phyloP scores from a whole-genome alignment of 2,329 filamentous ascomycete species.

The Monosporascus sp. region DNA sequence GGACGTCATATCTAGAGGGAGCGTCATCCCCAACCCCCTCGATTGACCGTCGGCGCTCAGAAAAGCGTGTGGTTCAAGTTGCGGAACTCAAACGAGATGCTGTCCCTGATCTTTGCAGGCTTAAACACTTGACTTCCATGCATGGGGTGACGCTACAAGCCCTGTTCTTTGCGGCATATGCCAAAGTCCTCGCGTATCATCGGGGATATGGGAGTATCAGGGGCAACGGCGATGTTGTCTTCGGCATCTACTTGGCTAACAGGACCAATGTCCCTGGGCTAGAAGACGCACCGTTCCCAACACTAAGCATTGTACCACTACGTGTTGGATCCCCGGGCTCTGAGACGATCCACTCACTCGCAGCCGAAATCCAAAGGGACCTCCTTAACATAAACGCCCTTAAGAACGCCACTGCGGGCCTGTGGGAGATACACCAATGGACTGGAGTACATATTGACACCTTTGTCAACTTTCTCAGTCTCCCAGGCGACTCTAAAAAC shows the following conservation, averaged over 20 bases:
- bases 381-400: constrained; percentile 54
- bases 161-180: constrained; percentile 68
- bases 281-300: constrained; percentile 55
- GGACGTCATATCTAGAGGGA: constrained; percentile 40
- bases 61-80: constrained; percentile 2
- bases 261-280: constrained; percentile 50
- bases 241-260: constrained; percentile 84
- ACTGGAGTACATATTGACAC: constrained; percentile 65
- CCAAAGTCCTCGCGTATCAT: constrained; percentile 36
- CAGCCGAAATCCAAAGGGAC: constrained; percentile 61
- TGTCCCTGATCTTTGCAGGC: constrained; percentile 6
- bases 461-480: constrained; percentile 76
- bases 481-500: constrained; percentile 29
- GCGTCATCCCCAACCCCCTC: constrained; percentile 3
- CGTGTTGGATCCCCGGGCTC: constrained; percentile 38
- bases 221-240: constrained; percentile 42
- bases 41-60: background rate
- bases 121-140: constrained; percentile 14
- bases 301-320: constrained; percentile 74
- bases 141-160: constrained; percentile 65
- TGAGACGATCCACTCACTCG: constrained; percentile 41
- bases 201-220: constrained; percentile 1
- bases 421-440: constrained; percentile 72
- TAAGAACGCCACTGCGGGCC: constrained; percentile 52
- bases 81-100: constrained; percentile 12